Evolutionary conservation across 345 rosid species (phyloP).

Genomic region (Aegle marmelos): DNA sequence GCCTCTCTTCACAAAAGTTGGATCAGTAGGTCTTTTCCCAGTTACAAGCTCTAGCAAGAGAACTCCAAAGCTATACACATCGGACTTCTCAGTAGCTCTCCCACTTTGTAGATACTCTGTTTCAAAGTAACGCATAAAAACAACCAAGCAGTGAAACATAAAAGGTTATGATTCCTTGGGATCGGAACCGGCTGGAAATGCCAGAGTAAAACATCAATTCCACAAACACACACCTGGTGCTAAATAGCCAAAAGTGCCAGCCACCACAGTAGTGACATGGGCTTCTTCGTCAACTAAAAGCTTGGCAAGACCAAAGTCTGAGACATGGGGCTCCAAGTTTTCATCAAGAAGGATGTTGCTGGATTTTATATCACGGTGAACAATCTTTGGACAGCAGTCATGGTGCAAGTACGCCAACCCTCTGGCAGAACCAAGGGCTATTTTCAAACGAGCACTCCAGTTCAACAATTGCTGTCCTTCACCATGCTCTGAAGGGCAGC

Average conservation of each 20-base stretch:
- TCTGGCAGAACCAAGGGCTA: slow-evolving; percentile 85
- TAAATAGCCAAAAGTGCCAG: slow-evolving; percentile 96
- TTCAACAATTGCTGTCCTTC: slow-evolving; percentile 46
- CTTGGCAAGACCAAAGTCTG: slow-evolving; percentile 95
- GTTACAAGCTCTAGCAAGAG: slow-evolving; percentile 86
- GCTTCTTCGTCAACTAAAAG: slow-evolving; percentile 92
- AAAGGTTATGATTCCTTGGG: neutral
- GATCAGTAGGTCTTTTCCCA: slow-evolving; percentile 89
- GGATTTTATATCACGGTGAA: slow-evolving; percentile 92
- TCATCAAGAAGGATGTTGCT: slow-evolving; percentile 92
- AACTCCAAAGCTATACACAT: slow-evolving; percentile 97
- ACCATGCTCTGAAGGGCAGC: slow-evolving; percentile 18
- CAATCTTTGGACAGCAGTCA: slow-evolving; percentile 82
- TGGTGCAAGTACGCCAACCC: slow-evolving; percentile 89
- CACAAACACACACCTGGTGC: slow-evolving; percentile 69
- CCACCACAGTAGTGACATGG: slow-evolving; percentile 90
- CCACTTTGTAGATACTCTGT: slow-evolving; percentile 93
- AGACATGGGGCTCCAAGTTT: slow-evolving; percentile 82
- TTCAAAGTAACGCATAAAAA: neutral
- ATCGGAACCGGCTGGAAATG: neutral
- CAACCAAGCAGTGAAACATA: neutral
- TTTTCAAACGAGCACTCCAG: slow-evolving; percentile 68
- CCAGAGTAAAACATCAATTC: neutral
- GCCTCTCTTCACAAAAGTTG: slow-evolving; percentile 70
- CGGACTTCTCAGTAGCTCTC: slow-evolving; percentile 89